Evolutionary conservation across 73 alveolate genomes (phyloP).

Genomic region (Blepharisma japonicum): DNA sequence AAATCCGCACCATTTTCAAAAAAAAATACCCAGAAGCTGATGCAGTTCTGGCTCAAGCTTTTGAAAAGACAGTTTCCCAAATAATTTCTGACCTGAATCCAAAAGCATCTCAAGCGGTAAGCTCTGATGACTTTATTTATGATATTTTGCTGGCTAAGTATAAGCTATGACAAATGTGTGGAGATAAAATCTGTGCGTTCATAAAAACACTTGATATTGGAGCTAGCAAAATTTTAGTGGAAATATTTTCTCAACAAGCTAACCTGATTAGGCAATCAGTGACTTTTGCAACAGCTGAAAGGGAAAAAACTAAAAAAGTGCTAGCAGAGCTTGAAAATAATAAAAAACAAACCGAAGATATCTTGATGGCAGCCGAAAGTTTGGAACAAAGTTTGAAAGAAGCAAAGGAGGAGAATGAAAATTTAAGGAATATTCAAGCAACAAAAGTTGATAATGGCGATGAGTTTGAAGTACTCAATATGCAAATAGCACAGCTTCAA

Average conservation of each 20-base stretch:
- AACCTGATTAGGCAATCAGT: conserved; percentile 3
- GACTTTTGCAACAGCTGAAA: not conserved
- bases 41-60: conserved; percentile 39
- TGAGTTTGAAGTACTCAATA: not conserved
- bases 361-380: conserved; percentile 17
- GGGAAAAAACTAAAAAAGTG: not conserved
- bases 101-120: not conserved
- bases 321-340: not conserved
- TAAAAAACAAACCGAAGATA: not conserved
- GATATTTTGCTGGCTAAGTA: conserved; percentile 43
- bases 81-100: conserved; percentile 34
- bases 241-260: conserved; percentile 20
- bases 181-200: conserved; percentile 34
- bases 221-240: conserved; percentile 33
- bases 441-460: conserved; percentile 37
- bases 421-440: conserved; percentile 23
- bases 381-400: not conserved
- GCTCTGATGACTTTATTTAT: conserved; percentile 23
- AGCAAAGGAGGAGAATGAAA: conserved; percentile 33
- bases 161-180: conserved; percentile 38
- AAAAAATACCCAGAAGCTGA: conserved; percentile 61
- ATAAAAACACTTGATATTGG: conserved; percentile 32
- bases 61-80: conserved; percentile 32
- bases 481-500: conserved; percentile 38
- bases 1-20: conserved; percentile 39